phyloP scores from a whole-genome alignment of 2,329 filamentous ascomycete genomes.

The Fusarium sp. region DNA sequence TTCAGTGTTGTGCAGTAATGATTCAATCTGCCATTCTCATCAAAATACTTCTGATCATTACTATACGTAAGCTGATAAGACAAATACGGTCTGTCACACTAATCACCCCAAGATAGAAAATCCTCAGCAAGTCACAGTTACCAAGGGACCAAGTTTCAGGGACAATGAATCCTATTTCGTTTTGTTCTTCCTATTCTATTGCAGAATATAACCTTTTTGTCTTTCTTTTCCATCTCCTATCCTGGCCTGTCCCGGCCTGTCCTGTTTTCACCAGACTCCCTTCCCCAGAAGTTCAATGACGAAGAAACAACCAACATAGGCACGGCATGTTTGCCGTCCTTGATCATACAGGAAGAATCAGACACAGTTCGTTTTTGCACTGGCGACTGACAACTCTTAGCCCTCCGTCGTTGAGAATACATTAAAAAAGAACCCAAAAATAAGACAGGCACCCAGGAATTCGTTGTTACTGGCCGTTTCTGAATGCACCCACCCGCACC shows the following conservation, averaged over 20 bases:
- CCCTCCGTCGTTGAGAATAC: constrained; percentile 28
- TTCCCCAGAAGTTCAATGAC: constrained; percentile 31
- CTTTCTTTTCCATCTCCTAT: constrained; percentile 34
- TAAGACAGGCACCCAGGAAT: constrained; percentile 13
- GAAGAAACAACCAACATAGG: constrained; percentile 21
- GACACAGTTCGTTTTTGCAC: constrained; percentile 25
- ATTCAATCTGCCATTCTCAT: background rate
- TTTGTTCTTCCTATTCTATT: constrained; percentile 40
- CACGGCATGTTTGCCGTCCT: constrained; percentile 10
- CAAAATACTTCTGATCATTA: background rate
- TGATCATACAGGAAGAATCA: constrained; percentile 38
- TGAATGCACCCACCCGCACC: constrained; percentile 26
- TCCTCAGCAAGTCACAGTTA: background rate
- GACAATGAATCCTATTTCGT: constrained; percentile 34
- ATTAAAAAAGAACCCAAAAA: constrained; percentile 31
- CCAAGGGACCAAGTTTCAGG: constrained; percentile 2
- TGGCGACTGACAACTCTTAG: constrained; percentile 12
- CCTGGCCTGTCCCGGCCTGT: constrained; percentile 12
- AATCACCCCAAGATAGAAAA: background rate
- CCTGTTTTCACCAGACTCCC: constrained; percentile 27
- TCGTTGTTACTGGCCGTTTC: constrained; percentile 32
- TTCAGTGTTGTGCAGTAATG: background rate
- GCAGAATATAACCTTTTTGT: constrained; percentile 37
- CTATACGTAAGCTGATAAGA: too few relatives aligned
- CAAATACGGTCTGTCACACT: background rate